Conservation (phyloP, 306 rosid species). For the Cyclanthera cordifolia region DNA sequence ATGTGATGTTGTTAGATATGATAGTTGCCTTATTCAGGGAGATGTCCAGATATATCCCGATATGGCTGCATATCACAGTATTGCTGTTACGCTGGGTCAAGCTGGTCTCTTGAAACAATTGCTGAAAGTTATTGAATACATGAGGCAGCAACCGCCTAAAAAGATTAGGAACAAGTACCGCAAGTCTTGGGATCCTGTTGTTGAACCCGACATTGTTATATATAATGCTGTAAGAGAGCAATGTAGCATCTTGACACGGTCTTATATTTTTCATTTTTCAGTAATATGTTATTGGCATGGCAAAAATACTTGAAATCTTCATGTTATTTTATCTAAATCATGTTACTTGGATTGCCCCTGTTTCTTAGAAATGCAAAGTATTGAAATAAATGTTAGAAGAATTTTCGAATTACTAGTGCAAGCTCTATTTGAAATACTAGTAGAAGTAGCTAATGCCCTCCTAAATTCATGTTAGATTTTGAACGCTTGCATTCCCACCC, state of each 20-base stretch:
- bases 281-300: conserved; percentile 7
- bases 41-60: conserved; percentile 66
- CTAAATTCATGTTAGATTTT: conserved; percentile 45
- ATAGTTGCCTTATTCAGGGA: conserved; percentile 40
- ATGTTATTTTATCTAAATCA: background rate
- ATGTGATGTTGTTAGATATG: conserved; percentile 18
- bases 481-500: conserved; percentile 76
- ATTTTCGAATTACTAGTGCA: background rate
- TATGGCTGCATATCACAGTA: conserved; percentile 84
- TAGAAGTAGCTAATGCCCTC: conserved; percentile 6
- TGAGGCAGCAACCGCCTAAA: conserved; percentile 62
- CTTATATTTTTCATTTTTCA: conserved; percentile 1
- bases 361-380: background rate
- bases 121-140: conserved; percentile 55
- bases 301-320: background rate
- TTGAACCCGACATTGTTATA: conserved; percentile 74
- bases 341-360: background rate
- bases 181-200: conserved; percentile 63
- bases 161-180: conserved; percentile 21
- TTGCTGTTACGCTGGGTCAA: conserved; percentile 91
- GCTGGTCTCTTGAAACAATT: conserved; percentile 68
- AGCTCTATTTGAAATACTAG: background rate
- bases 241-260: conserved; percentile 12
- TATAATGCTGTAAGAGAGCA: conserved; percentile 70
- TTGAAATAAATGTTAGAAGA: background rate